Evolutionary conservation across 169 alveolate genomes (phyloP).

Genomic region (Miamiensis avidus): DNA sequence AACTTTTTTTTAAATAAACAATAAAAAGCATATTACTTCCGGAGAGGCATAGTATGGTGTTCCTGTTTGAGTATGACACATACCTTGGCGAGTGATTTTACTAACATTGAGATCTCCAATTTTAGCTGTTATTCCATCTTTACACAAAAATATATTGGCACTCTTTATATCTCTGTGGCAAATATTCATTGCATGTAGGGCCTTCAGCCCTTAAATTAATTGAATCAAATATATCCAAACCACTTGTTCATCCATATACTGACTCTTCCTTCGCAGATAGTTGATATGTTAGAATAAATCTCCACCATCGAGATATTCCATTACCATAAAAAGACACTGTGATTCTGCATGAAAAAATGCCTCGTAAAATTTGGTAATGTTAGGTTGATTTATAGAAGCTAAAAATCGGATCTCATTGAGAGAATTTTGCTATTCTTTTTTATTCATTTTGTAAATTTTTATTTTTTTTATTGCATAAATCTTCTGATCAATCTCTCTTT

Average conservation of each 20-base stretch:
- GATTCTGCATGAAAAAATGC: conserved; percentile 61
- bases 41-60: conserved; percentile 77
- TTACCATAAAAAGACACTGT: conserved; percentile 54
- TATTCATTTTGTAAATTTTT: conserved; percentile 44
- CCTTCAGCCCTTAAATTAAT: conserved; percentile 50
- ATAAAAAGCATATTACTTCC: no score
- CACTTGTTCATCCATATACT: conserved; percentile 49
- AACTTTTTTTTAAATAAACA: no score
- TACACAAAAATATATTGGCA: conserved; percentile 61
- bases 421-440: conserved; percentile 61
- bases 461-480: conserved; percentile 62
- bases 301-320: conserved; percentile 74
- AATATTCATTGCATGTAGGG: conserved; percentile 53
- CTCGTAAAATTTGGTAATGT: conserved; percentile 56
- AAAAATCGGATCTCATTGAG: conserved; percentile 63
- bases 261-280: conserved; percentile 41
- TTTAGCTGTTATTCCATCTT: conserved; percentile 47
- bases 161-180: conserved; percentile 64
- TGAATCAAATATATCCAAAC: conserved; percentile 64
- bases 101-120: conserved; percentile 64
- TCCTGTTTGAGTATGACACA: conserved; percentile 61
- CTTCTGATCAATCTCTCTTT: conserved; percentile 29
- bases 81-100: conserved; percentile 49
- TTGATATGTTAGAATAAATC: conserved; percentile 60
- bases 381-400: conserved; percentile 58